Evolutionary conservation across 306 rosid species (phyloP).

Genomic region (Fragaria nilgerrensis): DNA sequence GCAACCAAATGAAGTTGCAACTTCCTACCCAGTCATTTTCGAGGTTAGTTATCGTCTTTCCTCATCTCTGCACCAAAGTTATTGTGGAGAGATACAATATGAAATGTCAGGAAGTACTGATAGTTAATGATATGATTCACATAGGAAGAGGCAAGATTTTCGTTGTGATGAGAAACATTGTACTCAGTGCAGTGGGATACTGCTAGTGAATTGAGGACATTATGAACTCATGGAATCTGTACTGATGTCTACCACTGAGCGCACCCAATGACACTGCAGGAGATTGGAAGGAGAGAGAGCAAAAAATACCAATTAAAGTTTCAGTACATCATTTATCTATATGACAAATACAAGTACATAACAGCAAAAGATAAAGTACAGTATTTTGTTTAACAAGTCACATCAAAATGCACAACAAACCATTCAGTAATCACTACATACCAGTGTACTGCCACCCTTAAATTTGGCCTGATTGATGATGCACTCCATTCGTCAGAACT

Average conservation of each 20-base stretch:
- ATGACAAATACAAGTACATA: no score
- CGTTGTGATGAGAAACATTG: background rate
- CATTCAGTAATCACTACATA: background rate
- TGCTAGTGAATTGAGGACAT: conserved; percentile 36
- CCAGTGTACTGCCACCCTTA: conserved; percentile 25
- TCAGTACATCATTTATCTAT: background rate
- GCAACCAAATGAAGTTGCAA: background rate
- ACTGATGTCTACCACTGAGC: conserved; percentile 27
- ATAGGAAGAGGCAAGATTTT: no score
- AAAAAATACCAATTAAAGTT: background rate
- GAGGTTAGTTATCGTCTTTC: background rate
- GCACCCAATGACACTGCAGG: conserved; percentile 26
- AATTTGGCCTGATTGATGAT: conserved; percentile 29
- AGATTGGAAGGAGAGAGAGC: background rate
- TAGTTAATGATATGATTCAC: background rate
- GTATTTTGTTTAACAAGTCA: background rate
- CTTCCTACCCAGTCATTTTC: background rate
- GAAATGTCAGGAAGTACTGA: background rate
- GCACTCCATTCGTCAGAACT: conserved; percentile 37
- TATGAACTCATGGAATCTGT: conserved; percentile 34
- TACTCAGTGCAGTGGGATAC: background rate
- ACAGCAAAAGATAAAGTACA: background rate
- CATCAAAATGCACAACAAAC: background rate
- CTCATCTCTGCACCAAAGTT: no score
- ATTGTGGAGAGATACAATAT: no score